Conservation (phyloP, 805 yeast species). For the Metschnikowia continentalis region DNA sequence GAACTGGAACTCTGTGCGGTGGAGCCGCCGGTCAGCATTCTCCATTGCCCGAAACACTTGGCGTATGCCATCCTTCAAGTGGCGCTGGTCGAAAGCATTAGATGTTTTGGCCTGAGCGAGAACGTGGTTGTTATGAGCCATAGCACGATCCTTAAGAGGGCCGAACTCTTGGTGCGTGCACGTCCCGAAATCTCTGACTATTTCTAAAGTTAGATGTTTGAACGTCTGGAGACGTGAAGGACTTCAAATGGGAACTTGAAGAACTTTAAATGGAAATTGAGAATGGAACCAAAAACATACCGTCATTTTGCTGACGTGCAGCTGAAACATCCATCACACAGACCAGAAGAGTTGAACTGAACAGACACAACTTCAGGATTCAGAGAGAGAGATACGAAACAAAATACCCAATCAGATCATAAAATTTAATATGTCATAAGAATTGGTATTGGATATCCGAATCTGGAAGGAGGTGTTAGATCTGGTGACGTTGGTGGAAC, state of each 20-base stretch:
- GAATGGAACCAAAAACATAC: not conserved
- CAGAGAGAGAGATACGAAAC: too few relatives aligned
- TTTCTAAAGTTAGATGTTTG: not conserved
- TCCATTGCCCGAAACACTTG: conserved; percentile 21
- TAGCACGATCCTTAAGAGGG: conserved; percentile 7
- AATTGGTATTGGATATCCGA: too few relatives aligned
- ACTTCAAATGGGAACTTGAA: too few relatives aligned
- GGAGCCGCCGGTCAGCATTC: conserved; percentile 16
- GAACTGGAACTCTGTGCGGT: conserved; percentile 22
- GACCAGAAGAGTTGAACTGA: too few relatives aligned
- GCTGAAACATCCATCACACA: not conserved
- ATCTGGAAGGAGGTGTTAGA: too few relatives aligned
- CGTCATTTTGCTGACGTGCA: not conserved
- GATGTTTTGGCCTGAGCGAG: conserved; percentile 2
- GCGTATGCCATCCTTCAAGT: conserved; percentile 17
- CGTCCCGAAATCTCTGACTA: not conserved
- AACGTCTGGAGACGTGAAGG: too few relatives aligned
- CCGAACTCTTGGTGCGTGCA: not conserved
- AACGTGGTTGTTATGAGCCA: conserved; percentile 8
- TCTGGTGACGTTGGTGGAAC: too few relatives aligned
- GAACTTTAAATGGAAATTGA: not conserved
- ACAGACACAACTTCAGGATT: too few relatives aligned
- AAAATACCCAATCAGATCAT: too few relatives aligned
- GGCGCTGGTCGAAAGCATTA: conserved; percentile 21
- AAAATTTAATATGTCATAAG: too few relatives aligned